Evolutionary conservation across 1,284 basidiomycete genomes (phyloP).

Genomic region (Pseudozyma tsukubaensis): DNA sequence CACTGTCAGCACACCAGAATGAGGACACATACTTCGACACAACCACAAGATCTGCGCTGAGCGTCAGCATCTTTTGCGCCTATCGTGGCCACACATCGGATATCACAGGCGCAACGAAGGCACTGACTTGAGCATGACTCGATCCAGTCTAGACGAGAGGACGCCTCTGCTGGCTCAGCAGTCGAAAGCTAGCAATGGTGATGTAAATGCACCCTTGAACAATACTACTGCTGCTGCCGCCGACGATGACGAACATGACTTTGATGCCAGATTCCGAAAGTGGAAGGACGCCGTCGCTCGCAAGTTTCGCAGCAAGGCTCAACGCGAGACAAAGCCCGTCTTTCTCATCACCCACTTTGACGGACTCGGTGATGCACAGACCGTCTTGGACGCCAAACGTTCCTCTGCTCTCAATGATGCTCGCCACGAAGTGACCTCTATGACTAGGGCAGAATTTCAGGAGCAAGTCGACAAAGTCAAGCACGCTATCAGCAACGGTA

Average conservation of each 20-base stretch:
- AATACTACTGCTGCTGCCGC: not conserved
- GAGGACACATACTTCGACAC: not conserved
- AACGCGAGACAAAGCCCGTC: constrained; percentile 20
- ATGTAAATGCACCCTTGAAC: not conserved
- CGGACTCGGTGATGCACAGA: constrained; percentile 23
- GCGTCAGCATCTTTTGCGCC: constrained; percentile 1
- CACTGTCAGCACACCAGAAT: constrained; percentile 14
- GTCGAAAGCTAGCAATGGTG: constrained; percentile 5
- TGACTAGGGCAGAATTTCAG: constrained; percentile 40
- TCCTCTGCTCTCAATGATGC: not conserved
- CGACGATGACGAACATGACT: constrained; percentile 43
- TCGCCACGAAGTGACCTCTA: constrained; percentile 29
- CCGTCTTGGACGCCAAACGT: constrained; percentile 16
- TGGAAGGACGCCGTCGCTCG: constrained; percentile 53
- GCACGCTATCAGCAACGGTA: constrained; percentile 54
- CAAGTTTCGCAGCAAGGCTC: constrained; percentile 39
- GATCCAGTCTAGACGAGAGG: constrained; percentile 21
- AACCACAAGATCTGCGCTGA: constrained; percentile 19
- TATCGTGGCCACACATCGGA: not conserved
- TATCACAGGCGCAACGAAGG: no score
- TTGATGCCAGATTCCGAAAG: constrained; percentile 54
- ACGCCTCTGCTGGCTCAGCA: constrained; percentile 29
- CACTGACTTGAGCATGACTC: constrained; percentile 6
- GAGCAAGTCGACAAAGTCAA: constrained; percentile 52
- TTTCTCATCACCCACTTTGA: constrained; percentile 44